phyloP scores from a whole-genome alignment of 371 early-diverging fungal genomes.

The Funneliformis caledonium region DNA sequence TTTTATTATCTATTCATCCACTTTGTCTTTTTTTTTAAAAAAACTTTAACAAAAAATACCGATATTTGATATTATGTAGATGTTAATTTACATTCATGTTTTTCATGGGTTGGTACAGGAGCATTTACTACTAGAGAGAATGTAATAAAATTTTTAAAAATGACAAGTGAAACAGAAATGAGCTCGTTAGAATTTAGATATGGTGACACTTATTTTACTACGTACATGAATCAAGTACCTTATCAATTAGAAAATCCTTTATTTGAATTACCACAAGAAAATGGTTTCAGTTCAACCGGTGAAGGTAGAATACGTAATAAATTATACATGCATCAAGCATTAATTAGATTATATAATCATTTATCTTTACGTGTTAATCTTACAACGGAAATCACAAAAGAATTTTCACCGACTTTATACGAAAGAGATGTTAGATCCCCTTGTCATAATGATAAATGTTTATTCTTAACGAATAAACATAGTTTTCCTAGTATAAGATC shows the following conservation, averaged over 20 bases:
- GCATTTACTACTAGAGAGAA: conserved; percentile 59
- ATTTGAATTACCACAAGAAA: conserved; percentile 47
- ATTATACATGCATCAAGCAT: conserved; percentile 53
- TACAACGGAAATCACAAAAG: conserved; percentile 47
- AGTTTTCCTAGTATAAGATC: conserved; percentile 55
- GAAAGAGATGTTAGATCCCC: conserved; percentile 54
- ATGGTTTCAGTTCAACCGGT: conserved; percentile 49
- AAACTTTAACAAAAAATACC: background rate
- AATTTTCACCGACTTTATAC: conserved; percentile 49
- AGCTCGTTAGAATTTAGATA: conserved; percentile 56
- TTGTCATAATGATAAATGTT: conserved; percentile 62
- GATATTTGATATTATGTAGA: conserved; percentile 44
- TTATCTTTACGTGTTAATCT: conserved; percentile 43
- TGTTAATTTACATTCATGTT: conserved; percentile 62
- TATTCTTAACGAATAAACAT: conserved; percentile 61
- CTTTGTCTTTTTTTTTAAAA: background rate
- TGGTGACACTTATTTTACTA: conserved; percentile 65
- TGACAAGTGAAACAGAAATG: conserved; percentile 53
- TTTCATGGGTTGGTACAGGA: conserved; percentile 59
- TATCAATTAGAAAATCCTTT: conserved; percentile 58
- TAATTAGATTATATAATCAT: conserved; percentile 51
- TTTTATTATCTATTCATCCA: background rate
- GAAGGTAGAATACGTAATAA: conserved; percentile 51
- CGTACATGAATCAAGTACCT: conserved; percentile 63
- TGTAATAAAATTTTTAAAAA: conserved; percentile 56